Evolutionary conservation across 2,329 filamentous ascomycete species (phyloP), one percentile per base, ranked within the genome.

Genomic region (Neophaeococcomyces mojaviensis): DNA sequence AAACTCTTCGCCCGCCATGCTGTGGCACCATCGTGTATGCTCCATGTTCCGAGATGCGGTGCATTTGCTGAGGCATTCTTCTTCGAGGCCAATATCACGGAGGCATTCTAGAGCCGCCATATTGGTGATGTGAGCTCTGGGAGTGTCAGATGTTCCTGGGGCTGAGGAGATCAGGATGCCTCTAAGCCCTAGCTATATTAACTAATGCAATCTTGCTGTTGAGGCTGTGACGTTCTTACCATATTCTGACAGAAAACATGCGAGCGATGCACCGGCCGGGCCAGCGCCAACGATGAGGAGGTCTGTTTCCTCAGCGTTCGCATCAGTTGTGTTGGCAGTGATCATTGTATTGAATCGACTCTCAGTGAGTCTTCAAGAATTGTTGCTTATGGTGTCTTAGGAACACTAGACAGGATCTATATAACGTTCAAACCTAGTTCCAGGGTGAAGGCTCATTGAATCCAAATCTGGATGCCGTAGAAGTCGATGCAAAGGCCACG

Each of bases 211-310:
- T 37, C 49, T 50, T 18, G 54, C 15, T 28, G 5, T 3, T 9
- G 28, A 3, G 15, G 3, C n/a, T 43, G 15, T 3, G 2, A 12
- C 6, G 22, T 6, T 5, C 30, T 5, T 58, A 70, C 73, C 71
- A 63, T 76, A 62, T 5, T 65, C 64, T 2, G 65, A 62, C 1
- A 78, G 66, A 46, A 79, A 79, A 50, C 71, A 76, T 3, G 75
- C 74, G 26, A 79, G 58, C 1, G 72, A 64, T 4, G 72, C 74
- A 2, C 76, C 76, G 0, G 76, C 73, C 4, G 76, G 76, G 0
- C 76, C 76, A 28, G 72, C 64, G 12, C 74, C 70, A 18, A 76
- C 59, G 43, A 76, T 71, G 33, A 78, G 59, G 34, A 72, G 63
- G 44, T 76, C 70, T 1, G 68, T 71, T 19, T 46, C 24, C 19